Percentiles rank a stretch among this genome's conserved stretches.
Evolutionary conservation across 352 stramenopile species (phyloP).

Genomic region (Phytophthora aleatoria): DNA sequence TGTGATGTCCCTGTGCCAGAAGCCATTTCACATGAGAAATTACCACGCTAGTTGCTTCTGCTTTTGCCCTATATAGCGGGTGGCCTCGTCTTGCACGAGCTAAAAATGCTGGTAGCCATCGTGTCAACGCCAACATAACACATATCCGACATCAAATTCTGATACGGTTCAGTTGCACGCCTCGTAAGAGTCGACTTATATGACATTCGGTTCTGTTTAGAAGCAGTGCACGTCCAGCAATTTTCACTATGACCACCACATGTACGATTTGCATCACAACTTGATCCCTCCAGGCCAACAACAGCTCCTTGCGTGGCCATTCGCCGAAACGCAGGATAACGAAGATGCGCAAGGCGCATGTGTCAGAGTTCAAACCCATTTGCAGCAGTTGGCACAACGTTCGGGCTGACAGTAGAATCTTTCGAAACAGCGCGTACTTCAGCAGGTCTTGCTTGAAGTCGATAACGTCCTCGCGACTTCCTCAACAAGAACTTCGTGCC

Average conservation of each 20-base stretch:
- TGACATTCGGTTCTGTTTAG: slow-evolving; percentile 11
- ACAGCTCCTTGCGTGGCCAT: not conserved
- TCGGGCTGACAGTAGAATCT: too few relatives aligned
- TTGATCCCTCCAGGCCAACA: not conserved
- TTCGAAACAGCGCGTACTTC: not conserved
- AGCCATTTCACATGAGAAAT: not conserved
- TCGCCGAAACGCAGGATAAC: slow-evolving; percentile 6
- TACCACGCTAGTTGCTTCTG: slow-evolving; percentile 6
- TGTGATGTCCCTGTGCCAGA: slow-evolving; percentile 3
- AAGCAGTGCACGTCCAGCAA: slow-evolving; percentile 16
- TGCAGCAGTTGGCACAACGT: too few relatives aligned
- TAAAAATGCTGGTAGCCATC: slow-evolving; percentile 10
- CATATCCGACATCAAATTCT: slow-evolving; percentile 19
- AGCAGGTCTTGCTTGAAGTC: not conserved
- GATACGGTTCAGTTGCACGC: slow-evolving; percentile 4
- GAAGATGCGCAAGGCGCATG: slow-evolving; percentile 17
- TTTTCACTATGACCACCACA: not conserved
- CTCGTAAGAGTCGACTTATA: slow-evolving; percentile 8
- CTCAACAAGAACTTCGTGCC: not conserved
- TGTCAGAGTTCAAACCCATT: slow-evolving; percentile 2
- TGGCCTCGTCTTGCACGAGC: slow-evolving; percentile 4
- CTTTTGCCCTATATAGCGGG: slow-evolving; percentile 9
- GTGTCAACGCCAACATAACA: not conserved
- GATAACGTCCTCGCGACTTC: not conserved
- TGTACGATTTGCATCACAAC: too few relatives aligned